Conservation (phyloP, 805 yeast species). For the Maudiozyma turicensis region DNA sequence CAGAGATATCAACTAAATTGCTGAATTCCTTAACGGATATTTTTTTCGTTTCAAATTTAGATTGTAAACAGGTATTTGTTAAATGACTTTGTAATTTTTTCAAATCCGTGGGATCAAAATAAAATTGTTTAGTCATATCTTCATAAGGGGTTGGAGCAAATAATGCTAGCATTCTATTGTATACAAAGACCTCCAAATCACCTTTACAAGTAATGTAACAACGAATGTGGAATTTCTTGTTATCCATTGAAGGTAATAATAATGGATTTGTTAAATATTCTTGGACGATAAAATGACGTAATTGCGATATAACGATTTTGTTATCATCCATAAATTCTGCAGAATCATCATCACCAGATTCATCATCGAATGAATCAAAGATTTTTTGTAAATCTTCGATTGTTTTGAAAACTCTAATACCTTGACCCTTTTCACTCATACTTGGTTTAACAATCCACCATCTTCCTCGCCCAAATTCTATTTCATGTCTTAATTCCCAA, state of each 20-base stretch:
- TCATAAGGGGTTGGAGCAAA: conserved; percentile 55
- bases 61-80: conserved; percentile 89
- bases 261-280: conserved; percentile 66
- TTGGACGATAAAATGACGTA: conserved; percentile 82
- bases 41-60: conserved; percentile 32
- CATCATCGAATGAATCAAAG: conserved; percentile 80
- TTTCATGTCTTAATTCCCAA: conserved; percentile 75
- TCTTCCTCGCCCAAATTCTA: conserved; percentile 37
- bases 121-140: conserved; percentile 22
- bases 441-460: conserved; percentile 92
- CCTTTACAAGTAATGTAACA: conserved; percentile 73
- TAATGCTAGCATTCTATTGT: conserved; percentile 67
- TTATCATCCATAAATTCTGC: conserved; percentile 31
- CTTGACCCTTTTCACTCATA: conserved; percentile 96
- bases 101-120: conserved; percentile 25
- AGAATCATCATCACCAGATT: conserved; percentile 35
- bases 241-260: conserved; percentile 46
- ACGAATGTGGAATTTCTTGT: conserved; percentile 81
- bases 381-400: conserved; percentile 72
- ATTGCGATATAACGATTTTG: conserved; percentile 74
- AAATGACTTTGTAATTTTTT: conserved; percentile 62
- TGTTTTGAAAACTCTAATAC: conserved; percentile 73
- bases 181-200: conserved; percentile 67
- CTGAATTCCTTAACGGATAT: conserved; percentile 57
- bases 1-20: conserved; percentile 37